Evolutionary conservation across 2,329 filamentous ascomycete genomes (phyloP), one percentile per base, ranked within the genome.

Genomic region (Nigrograna mackinnonii): DNA sequence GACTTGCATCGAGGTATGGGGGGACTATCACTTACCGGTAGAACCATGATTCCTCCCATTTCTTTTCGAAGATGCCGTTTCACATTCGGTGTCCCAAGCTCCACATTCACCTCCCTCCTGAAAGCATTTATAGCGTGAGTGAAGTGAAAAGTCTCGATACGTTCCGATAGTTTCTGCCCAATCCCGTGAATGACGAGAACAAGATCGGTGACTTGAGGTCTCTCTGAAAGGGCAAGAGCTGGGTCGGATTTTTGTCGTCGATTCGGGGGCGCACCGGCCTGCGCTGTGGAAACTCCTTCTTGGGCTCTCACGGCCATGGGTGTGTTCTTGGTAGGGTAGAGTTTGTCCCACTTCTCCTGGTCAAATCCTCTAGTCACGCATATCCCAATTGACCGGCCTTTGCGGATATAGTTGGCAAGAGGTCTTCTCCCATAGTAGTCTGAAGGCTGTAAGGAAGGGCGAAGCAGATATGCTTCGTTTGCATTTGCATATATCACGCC

Each of bases 81-180:
- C n/a, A 96, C 85, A 6, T 79, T 76, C 3, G 87, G 82, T 22
- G 79, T 88, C 21, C 82, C 81, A 28, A 96, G 78, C 62, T 99
- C 91, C 37, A 91, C 76, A 53, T 96, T 96, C 43, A 97, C 81
- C 16, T 89, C 84, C 45, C 91, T 81, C 11, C 94, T 84, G 55
- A 99, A 94, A 0, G 85, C 82, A 60, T 96, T 97, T 64, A 97
- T 92, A 4, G 91, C 89, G 66, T 97, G 92, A 0, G 94, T 99
- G 58, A 99, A 99, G 66, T 97, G 90, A 58, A 91, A 99, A 56
- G 90, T 96, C 67, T 97, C 92, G 47, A 97, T 89, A 11, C 91
- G 80, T 64, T 99, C 91, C 0, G 91, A 95, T 37, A 97, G 79
- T 66, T 99, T 97, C 66, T 99, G 94, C 0, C 94, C 94, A 50